phyloP scores from a whole-genome alignment of 371 early-diverging fungal species.

The Haplosporangium sp. region DNA sequence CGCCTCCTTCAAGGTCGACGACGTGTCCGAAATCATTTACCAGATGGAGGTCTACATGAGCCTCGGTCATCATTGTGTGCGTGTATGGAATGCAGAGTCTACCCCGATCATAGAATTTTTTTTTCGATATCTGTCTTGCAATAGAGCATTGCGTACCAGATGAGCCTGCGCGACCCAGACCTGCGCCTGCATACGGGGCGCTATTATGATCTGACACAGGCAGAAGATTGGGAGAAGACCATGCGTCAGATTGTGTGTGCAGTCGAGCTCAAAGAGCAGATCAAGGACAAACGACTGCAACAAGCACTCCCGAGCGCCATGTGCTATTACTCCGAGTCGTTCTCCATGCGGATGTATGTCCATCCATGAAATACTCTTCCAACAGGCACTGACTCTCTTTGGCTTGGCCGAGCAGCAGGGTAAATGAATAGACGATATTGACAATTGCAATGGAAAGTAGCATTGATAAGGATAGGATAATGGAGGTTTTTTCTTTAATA shows the following conservation, averaged over 20 bases:
- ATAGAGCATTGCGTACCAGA: constrained; percentile 57
- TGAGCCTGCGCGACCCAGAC: constrained; percentile 69
- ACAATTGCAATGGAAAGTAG: constrained; percentile 71
- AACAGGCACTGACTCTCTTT: constrained; percentile 66
- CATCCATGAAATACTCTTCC: constrained; percentile 69
- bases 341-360: constrained; percentile 72
- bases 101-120: neutral
- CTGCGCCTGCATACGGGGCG: constrained; percentile 65
- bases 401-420: constrained; percentile 69
- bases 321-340: constrained; percentile 68
- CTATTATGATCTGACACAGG: constrained; percentile 66
- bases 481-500: neutral
- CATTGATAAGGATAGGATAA: neutral
- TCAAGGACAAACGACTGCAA: constrained; percentile 49
- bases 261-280: constrained; percentile 46
- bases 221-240: constrained; percentile 72
- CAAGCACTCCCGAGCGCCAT: constrained; percentile 51
- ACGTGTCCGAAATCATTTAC: constrained; percentile 58
- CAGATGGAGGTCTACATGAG: too few species aligned
- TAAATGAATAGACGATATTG: constrained; percentile 64
- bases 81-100: too few species aligned
- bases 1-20: constrained; percentile 66
- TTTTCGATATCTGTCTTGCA: neutral
- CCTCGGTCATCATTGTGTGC: too few species aligned
- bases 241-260: constrained; percentile 70